Base-by-base conservation (phyloP, 2,329 filamentous ascomycete genomes). In the Coniochaeta sp. region DNA sequence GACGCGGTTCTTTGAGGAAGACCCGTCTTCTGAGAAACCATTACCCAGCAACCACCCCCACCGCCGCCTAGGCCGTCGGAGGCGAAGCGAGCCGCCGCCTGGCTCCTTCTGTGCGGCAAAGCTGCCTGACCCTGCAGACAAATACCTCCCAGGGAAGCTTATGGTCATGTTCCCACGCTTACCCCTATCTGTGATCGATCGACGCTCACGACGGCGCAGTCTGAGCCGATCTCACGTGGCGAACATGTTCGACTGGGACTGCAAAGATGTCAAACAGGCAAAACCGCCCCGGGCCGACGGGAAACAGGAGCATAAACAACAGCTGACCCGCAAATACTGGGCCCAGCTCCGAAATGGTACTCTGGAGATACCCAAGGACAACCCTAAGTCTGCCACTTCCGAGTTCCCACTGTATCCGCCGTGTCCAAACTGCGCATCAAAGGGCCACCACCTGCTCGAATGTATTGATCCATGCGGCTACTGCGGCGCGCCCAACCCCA, bases 101-200 rank as follows among this genome's bases (percentile, higher is more conserved):
- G 64, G 38, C 55, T 64, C 30, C 74, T 69, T 59, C 28, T 26
- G 44, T 3, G 22, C 52, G 14, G 66, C 66, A 19, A 63, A 68
- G 57, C 63, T 69, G 57, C 65, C 62, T 2, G 63, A 63, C 10
- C 67, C 67, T 9, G 64, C 65, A 24, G 63, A 60, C 36, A 62
- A 62, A 16, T 64, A 61, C 6, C 57, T 65, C 16, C 59, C 65
- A 7, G 61, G 60, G 7, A 32, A n/a, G 19, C 59, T 69, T 10
- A 62, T 70, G 57, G 63, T 82, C 79, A 1, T 82, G 24, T 71
- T 68, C 57, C 71, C 69, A 4, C 63, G 58, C 19, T 67, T 67
- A 32, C 65, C 63, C 1, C 61, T 73, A 9, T 64, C 67, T 7
- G 64, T 72, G 50, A 58, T 75, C 8, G 70, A 74, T 57, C 69